These are phyloP conservation scores for Candolleomyces aberdarensis DNA, from an alignment of 768 basidiomycete genomes.

Conservation along the genomic window DNA sequence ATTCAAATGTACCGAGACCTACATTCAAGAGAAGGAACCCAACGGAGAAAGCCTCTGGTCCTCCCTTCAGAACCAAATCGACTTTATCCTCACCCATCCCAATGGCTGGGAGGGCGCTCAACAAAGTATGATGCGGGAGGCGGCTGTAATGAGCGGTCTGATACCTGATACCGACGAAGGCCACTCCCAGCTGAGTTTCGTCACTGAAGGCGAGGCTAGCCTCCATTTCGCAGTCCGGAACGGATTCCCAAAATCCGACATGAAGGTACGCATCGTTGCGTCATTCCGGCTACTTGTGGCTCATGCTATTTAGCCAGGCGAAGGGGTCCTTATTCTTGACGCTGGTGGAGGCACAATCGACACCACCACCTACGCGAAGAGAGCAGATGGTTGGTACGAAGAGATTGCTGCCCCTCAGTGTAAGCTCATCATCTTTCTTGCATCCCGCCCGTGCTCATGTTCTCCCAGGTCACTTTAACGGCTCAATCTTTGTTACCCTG, in stretches of 20 bases:
- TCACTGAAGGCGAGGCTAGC: constrained; percentile 57
- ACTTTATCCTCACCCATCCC: constrained; percentile 45
- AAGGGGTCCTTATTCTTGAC: constrained; percentile 38
- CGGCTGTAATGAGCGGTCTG: constrained; percentile 43
- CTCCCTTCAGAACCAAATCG: constrained; percentile 27
- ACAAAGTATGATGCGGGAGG: constrained; percentile 45
- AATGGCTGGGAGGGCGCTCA: constrained; percentile 56
- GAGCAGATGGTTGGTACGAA: constrained; percentile 19
- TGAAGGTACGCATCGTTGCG: not conserved
- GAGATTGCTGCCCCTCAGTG: constrained; percentile 27
- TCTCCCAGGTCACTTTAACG: constrained; percentile 34
- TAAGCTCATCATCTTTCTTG: not conserved
- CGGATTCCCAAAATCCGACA: not conserved
- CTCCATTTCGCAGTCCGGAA: constrained; percentile 40
- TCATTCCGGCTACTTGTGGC: not conserved
- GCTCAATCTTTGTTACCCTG: constrained; percentile 41
- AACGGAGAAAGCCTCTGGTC: constrained; percentile 20
- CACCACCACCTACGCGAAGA: constrained; percentile 33
- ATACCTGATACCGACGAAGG: constrained; percentile 28
- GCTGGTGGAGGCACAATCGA: constrained; percentile 45
- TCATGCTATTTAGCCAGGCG: constrained; percentile 21
- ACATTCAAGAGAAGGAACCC: constrained; percentile 35
- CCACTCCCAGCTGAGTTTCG: constrained; percentile 39
- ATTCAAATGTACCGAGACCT: constrained; percentile 31
- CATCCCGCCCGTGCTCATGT: not conserved